Conservation (phyloP, 225 moss, liverwort and hornwort species). For the Neckera pumila region DNA sequence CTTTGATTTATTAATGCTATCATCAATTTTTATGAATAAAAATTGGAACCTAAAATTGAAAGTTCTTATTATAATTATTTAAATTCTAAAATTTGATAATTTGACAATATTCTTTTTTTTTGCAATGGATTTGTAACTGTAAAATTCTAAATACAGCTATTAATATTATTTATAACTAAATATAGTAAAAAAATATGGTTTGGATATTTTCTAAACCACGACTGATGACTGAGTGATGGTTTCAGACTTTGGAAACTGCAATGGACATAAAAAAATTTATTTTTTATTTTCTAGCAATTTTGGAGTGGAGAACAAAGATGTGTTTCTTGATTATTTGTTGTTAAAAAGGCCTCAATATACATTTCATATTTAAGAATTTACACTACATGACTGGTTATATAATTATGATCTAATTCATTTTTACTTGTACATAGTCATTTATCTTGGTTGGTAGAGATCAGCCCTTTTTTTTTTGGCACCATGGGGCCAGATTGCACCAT, state of each 20-base stretch:
- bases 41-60: neutral
- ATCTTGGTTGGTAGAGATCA: neutral
- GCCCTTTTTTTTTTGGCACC: too few species aligned
- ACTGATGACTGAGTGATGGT: fast-evolving
- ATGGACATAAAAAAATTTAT: too few species aligned
- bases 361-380: neutral
- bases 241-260: neutral
- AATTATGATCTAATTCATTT: neutral
- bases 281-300: neutral
- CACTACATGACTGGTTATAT: neutral
- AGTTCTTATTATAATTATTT: neutral
- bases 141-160: neutral
- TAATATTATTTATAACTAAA: neutral
- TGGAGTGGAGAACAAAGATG: neutral
- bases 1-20: neutral
- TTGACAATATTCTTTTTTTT: fast-evolving
- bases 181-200: neutral
- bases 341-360: neutral
- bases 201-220: neutral
- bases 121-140: neutral
- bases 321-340: neutral
- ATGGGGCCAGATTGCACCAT: too few species aligned
- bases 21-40: neutral
- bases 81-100: neutral
- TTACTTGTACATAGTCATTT: neutral